These are phyloP conservation scores for Typha latifolia DNA, from an alignment of 176 grass and related monocot species.

Conservation along the genomic window DNA sequence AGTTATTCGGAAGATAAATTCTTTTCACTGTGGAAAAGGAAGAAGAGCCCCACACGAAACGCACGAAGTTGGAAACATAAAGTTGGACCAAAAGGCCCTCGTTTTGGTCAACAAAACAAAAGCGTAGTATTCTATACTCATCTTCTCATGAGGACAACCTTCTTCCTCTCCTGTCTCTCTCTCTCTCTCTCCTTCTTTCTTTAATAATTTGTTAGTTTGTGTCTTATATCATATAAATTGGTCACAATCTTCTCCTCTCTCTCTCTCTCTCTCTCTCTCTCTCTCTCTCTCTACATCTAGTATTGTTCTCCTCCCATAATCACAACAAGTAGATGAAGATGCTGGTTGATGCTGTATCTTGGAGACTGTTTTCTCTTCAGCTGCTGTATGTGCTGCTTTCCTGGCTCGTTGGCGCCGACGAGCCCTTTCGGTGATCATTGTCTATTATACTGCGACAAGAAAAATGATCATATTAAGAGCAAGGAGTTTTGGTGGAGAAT, in stretches of 20 bases:
- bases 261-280: neutral
- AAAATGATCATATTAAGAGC: slow-evolving; percentile 16
- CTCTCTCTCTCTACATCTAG: slow-evolving; percentile 16
- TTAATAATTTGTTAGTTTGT: no score
- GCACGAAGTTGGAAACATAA: no score
- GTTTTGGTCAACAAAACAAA: no score
- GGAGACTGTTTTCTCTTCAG: neutral
- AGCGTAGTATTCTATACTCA: no score
- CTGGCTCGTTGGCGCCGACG: neutral
- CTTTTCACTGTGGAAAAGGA: no score
- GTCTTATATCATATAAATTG: no score
- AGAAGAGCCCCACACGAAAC: no score
- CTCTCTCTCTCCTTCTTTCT: no score
- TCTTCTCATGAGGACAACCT: no score
- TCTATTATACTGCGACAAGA: slow-evolving; percentile 27
- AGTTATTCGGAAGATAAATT: no score
- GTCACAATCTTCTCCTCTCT: slow-evolving; percentile 1
- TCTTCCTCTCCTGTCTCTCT: no score
- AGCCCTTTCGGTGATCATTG: slow-evolving; percentile 34
- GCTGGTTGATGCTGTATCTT: slow-evolving; percentile 23
- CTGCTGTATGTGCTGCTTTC: slow-evolving; percentile 10
- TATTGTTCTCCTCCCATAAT: slow-evolving; percentile 9
- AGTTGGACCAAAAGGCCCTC: no score
- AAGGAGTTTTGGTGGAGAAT: slow-evolving; percentile 36
- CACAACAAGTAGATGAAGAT: slow-evolving; percentile 33